phyloP scores from a whole-genome alignment of 257 asterid genomes.

The Mitragyna speciosa region DNA sequence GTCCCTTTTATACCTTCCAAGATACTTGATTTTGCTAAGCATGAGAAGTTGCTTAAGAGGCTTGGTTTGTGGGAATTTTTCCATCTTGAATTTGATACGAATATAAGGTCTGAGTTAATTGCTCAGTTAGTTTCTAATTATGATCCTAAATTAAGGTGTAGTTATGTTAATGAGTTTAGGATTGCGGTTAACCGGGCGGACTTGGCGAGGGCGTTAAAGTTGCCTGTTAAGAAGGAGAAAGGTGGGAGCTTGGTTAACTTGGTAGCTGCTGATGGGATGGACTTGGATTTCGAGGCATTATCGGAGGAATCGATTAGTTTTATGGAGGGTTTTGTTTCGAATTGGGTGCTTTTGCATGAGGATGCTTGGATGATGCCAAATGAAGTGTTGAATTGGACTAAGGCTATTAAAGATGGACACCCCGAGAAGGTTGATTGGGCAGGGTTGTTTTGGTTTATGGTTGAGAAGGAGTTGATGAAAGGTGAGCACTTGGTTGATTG shows the following conservation, averaged over 20 bases:
- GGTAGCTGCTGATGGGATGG: slow-evolving; percentile 51
- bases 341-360: slow-evolving; percentile 80
- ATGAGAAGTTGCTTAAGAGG: slow-evolving; percentile 59
- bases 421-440: slow-evolving; percentile 96
- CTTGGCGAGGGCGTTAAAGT: slow-evolving; percentile 61
- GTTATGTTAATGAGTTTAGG: slow-evolving; percentile 49
- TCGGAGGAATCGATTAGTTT: slow-evolving; percentile 56
- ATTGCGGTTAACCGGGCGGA: slow-evolving; percentile 62
- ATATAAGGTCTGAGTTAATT: slow-evolving; percentile 60
- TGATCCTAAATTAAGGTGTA: slow-evolving; percentile 41
- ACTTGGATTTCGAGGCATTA: slow-evolving; percentile 41
- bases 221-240: slow-evolving; percentile 63
- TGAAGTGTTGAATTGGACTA: slow-evolving; percentile 61
- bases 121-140: slow-evolving; percentile 66
- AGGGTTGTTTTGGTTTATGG: slow-evolving; percentile 80
- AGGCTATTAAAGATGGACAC: slow-evolving; percentile 62
- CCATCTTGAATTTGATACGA: slow-evolving; percentile 58
- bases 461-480: slow-evolving; percentile 74
- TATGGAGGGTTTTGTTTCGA: slow-evolving; percentile 46
- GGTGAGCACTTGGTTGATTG: slow-evolving; percentile 66
- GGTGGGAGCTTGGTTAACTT: slow-evolving; percentile 13
- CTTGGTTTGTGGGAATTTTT: slow-evolving; percentile 84
- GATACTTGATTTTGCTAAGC: slow-evolving; percentile 44
- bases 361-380: slow-evolving; percentile 74
- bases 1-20: slow-evolving; percentile 59